These are phyloP conservation scores for Diphasiastrum complanatum DNA, from an alignment of 83 land plant species.

Conservation along the genomic window DNA sequence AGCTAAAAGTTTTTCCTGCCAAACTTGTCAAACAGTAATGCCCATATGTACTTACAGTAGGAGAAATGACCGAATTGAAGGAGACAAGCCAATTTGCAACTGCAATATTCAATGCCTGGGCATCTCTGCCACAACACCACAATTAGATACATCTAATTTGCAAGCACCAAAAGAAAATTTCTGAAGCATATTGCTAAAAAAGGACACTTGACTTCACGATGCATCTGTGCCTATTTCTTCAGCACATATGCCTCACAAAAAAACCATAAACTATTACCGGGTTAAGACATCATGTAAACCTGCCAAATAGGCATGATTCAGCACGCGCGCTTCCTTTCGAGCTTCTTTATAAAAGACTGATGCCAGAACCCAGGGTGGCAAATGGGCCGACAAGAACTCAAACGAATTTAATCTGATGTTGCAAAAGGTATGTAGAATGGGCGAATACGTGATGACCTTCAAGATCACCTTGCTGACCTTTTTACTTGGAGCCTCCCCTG, in stretches of 20 bases:
- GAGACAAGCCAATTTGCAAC: slow-evolving; percentile 40
- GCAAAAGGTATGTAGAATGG: slow-evolving; percentile 32
- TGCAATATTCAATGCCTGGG: slow-evolving; percentile 23
- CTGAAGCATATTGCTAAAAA: slow-evolving; percentile 1
- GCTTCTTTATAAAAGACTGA: slow-evolving; percentile 30
- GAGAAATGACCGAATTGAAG: slow-evolving; percentile 36
- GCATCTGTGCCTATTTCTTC: too few relatives aligned
- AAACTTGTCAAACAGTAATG: background rate
- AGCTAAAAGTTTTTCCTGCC: background rate
- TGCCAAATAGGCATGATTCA: slow-evolving; percentile 19
- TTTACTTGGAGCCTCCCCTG: slow-evolving; percentile 39
- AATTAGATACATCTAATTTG: background rate
- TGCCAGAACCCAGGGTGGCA: slow-evolving; percentile 28
- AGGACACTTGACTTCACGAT: too few relatives aligned
- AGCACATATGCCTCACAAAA: background rate
- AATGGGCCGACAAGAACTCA: slow-evolving; percentile 34
- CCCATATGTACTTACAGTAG: slow-evolving; percentile 19
- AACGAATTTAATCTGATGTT: slow-evolving; percentile 27
- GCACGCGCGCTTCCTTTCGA: slow-evolving; percentile 21
- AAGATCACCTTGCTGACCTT: slow-evolving; percentile 23
- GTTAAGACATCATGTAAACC: slow-evolving; percentile 29
- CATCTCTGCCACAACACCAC: slow-evolving; percentile 19
- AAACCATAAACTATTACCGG: slow-evolving; percentile 21
- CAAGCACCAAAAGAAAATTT: background rate
- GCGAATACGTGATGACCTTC: slow-evolving; percentile 25